Conservation (phyloP, 2,329 filamentous ascomycete genomes). For the Colletotrichum euphorbiae region DNA sequence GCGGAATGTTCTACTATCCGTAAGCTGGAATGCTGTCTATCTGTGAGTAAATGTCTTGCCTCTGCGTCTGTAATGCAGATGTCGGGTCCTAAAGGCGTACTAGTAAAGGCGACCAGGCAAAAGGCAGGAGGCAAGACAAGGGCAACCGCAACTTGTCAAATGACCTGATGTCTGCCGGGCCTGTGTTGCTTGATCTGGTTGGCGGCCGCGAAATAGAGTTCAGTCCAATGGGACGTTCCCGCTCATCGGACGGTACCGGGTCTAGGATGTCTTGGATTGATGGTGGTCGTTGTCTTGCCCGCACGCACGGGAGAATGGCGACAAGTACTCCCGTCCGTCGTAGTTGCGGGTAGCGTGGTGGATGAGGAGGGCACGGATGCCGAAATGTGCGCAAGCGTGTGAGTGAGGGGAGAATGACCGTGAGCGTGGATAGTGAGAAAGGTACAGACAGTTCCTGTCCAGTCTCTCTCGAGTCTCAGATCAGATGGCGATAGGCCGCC, state of each 20-base stretch:
- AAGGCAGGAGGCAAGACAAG: constrained; percentile 26
- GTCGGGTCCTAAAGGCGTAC: not conserved
- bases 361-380: constrained; percentile 7
- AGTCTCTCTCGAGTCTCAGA: not conserved
- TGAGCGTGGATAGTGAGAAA: no score
- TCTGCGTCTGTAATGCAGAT: not conserved
- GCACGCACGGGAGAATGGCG: constrained; percentile 12
- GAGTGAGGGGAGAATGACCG: no score
- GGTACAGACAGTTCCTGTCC: no score
- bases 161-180: constrained; percentile 28
- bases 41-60: no score
- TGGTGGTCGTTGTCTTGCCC: constrained; percentile 12
- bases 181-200: constrained; percentile 33
- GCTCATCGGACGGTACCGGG: constrained; percentile 26
- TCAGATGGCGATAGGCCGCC: constrained; percentile 6
- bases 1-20: not conserved
- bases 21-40: no score
- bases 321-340: not conserved
- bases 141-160: constrained; percentile 29
- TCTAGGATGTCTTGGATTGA: constrained; percentile 2
- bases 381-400: no score
- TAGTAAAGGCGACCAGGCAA: not conserved
- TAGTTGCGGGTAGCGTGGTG: not conserved
- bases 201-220: constrained; percentile 34
- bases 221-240: constrained; percentile 35